Conservation (phyloP, 192 early-diverging fungal species). For the Dissophora globulifera region DNA sequence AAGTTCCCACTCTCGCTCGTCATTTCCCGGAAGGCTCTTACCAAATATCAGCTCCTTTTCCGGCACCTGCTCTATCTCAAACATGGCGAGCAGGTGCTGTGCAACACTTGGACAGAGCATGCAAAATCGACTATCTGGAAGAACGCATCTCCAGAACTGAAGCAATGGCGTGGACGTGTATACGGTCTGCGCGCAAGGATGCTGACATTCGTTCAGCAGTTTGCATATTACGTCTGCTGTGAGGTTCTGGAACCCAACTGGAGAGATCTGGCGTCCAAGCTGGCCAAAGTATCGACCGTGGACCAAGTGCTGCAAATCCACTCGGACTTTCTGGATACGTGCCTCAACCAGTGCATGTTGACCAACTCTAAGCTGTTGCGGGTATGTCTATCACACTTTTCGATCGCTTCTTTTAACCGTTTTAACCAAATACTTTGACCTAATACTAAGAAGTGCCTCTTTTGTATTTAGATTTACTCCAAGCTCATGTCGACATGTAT, state of each 20-base stretch:
- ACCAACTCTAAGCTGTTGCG: constrained; percentile 85
- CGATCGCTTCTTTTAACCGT: neutral
- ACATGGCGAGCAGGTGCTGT: constrained; percentile 87
- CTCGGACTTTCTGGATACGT: constrained; percentile 85
- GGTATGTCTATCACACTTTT: constrained; percentile 57
- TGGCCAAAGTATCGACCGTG: constrained; percentile 80
- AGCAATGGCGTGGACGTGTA: constrained; percentile 69
- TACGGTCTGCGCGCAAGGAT: constrained; percentile 83
- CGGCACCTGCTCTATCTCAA: constrained; percentile 90
- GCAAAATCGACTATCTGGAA: constrained; percentile 61
- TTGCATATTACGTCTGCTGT: constrained; percentile 88
- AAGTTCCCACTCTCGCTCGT: constrained; percentile 92
- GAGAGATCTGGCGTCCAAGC: constrained; percentile 70
- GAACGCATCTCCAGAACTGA: constrained; percentile 59
- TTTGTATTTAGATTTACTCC: constrained; percentile 65
- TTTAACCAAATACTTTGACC: too few relatives aligned
- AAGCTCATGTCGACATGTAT: constrained; percentile 69
- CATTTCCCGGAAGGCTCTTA: constrained; percentile 82
- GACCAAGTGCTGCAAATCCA: constrained; percentile 87
- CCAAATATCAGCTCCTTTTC: constrained; percentile 92
- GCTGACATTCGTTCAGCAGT: constrained; percentile 92
- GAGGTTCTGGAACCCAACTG: constrained; percentile 96
- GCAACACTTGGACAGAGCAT: constrained; percentile 80
- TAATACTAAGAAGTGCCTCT: too few relatives aligned
- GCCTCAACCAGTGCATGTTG: constrained; percentile 91